Percentiles rank a stretch among this genome's conserved stretches.
Evolutionary conservation across 192 early-diverging fungal species (phyloP).

Genomic region (Mortierella antarctica): DNA sequence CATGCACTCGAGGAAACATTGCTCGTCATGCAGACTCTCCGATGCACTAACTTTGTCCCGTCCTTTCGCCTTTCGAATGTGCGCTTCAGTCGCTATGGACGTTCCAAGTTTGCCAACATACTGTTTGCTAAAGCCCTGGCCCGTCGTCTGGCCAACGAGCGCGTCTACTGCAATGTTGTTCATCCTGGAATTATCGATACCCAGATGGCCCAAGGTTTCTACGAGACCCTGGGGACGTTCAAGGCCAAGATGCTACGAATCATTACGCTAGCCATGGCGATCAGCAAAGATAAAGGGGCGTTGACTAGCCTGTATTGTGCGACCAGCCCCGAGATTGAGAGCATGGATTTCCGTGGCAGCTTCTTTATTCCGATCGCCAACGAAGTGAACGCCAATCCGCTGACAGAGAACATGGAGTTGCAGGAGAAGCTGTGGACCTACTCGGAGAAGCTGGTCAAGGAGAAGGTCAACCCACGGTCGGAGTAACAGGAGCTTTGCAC

Average conservation of each 20-base stretch:
- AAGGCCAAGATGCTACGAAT: background rate
- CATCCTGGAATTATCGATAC: constrained; percentile 54
- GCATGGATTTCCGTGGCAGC: constrained; percentile 9
- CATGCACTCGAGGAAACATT: background rate
- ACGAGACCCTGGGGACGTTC: background rate
- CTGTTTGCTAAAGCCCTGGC: constrained; percentile 59
- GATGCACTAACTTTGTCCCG: background rate
- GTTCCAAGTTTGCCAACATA: constrained; percentile 63
- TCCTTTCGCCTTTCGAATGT: background rate
- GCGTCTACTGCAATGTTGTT: constrained; percentile 21
- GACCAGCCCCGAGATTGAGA: constrained; percentile 62
- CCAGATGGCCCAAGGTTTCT: constrained; percentile 28
- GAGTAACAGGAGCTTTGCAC: too few relatives aligned
- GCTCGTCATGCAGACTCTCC: background rate
- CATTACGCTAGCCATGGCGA: background rate
- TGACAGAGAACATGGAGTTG: background rate
- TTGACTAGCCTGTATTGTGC: constrained; percentile 59
- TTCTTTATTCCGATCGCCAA: constrained; percentile 58
- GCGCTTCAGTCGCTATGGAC: constrained; percentile 40
- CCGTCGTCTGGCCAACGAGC: constrained; percentile 18
- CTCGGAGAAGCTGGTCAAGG: background rate
- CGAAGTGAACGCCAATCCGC: constrained; percentile 5
- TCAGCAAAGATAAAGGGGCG: constrained; percentile 46
- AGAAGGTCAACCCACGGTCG: constrained; percentile 1
- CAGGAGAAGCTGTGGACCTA: constrained; percentile 3